These are phyloP conservation scores for Blastobotrys capitulatus DNA, from an alignment of 1,139 yeast genomes.

Conservation along the genomic window DNA sequence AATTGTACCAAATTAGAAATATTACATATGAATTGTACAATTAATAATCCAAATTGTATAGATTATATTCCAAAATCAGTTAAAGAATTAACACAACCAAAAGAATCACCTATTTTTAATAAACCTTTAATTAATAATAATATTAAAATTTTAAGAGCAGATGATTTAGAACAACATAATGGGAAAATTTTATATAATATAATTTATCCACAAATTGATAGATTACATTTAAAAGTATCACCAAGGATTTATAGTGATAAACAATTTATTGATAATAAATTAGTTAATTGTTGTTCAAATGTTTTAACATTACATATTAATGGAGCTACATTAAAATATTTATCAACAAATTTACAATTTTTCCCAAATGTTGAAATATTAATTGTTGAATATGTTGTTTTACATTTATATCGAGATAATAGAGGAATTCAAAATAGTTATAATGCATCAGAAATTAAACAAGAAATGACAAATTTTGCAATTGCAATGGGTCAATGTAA, in stretches of 20 bases:
- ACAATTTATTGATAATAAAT: neutral
- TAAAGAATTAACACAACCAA: constrained; percentile 8
- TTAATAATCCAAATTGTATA: constrained; percentile 1
- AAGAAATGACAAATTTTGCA: constrained; percentile 7
- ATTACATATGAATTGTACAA: constrained; percentile 6
- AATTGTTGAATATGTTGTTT: constrained; percentile 5
- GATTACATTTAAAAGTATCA: constrained; percentile 4
- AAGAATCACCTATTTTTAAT: neutral
- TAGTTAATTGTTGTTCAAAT: neutral
- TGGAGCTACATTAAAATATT: constrained; percentile 6
- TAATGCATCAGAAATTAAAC: constrained; percentile 7
- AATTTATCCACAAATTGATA: constrained; percentile 2
- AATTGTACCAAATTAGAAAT: neutral
- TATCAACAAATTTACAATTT: constrained; percentile 1
- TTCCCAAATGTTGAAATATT: constrained; percentile 8
- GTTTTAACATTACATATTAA: constrained; percentile 8
- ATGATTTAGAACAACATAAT: neutral
- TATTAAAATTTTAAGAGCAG: constrained; percentile 1
- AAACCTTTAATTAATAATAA: neutral
- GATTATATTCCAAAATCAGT: constrained; percentile 7
- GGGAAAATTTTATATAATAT: neutral
- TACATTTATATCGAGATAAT: constrained; percentile 4
- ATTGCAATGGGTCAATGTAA: constrained; percentile 6
- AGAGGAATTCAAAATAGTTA: constrained; percentile 4
- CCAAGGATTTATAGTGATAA: neutral